Evolutionary conservation across 2,329 filamentous ascomycete species (phyloP).

Genomic region (Fusarium marasasianum): DNA sequence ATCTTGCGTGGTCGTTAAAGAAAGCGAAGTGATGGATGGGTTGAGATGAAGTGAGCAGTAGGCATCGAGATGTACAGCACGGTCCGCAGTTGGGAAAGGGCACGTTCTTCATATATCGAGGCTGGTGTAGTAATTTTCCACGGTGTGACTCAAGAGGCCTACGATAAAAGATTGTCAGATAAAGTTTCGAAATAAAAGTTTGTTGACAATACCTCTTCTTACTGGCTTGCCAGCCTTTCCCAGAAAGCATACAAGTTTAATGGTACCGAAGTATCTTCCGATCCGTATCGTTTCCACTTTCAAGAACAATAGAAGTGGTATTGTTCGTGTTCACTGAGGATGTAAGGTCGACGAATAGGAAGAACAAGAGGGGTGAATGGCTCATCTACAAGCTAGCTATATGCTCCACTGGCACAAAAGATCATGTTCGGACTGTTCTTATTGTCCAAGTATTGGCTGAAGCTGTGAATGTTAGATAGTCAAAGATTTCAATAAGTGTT

Average conservation of each 20-base stretch:
- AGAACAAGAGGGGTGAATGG: neutral
- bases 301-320: rapidly evolving
- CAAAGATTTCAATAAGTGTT: rapidly evolving
- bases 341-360: rapidly evolving
- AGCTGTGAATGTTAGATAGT: rapidly evolving
- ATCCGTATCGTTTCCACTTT: neutral
- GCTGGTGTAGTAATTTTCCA: rapidly evolving
- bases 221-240: neutral
- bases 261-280: neutral
- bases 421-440: neutral
- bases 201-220: neutral
- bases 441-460: no score
- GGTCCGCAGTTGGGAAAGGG: rapidly evolving
- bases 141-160: neutral
- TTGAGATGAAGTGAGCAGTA: neutral
- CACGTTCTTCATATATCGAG: rapidly evolving
- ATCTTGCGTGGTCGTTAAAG: rapidly evolving
- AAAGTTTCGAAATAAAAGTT: neutral
- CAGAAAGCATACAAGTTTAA: neutral
- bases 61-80: neutral
- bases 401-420: rapidly evolving
- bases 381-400: no score
- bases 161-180: neutral
- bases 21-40: rapidly evolving
- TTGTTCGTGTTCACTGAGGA: neutral